A percentile compares a stretch with the other conserved stretches of the same genome.
phyloP scores from a whole-genome alignment of 768 basidiomycete genomes.

The Gloeophyllum trabeum region DNA sequence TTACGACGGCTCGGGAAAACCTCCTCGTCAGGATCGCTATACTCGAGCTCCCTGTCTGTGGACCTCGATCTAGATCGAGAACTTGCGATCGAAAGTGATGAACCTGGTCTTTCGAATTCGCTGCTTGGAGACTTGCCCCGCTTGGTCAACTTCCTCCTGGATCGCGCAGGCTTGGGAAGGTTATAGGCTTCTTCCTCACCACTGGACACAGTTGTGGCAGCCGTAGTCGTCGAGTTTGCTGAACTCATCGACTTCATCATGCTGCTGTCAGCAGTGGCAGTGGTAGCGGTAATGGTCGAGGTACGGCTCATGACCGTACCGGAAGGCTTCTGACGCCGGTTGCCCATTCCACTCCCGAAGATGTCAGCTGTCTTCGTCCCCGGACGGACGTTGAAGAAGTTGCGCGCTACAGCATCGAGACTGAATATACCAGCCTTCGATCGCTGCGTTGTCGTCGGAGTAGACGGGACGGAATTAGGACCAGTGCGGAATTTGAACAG shows the following conservation, averaged over 20 bases:
- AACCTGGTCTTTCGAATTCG: conserved; percentile 10
- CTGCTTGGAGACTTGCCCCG: conserved; percentile 30
- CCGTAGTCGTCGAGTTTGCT: conserved; percentile 56
- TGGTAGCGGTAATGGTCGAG: conserved; percentile 65
- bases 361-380: conserved; percentile 65
- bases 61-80: conserved; percentile 20
- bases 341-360: conserved; percentile 62
- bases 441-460: conserved; percentile 71
- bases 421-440: conserved; percentile 76
- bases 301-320: conserved; percentile 65
- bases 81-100: conserved; percentile 6
- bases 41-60: conserved; percentile 1
- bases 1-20: conserved; percentile 31
- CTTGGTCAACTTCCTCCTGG: conserved; percentile 34
- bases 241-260: conserved; percentile 67
- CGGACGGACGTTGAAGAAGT: conserved; percentile 67
- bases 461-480: conserved; percentile 68
- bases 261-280: conserved; percentile 58
- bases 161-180: conserved; percentile 27
- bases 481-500: conserved; percentile 82
- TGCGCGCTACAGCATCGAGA: conserved; percentile 82
- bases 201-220: conserved; percentile 48
- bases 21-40: conserved; percentile 1
- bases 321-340: conserved; percentile 58
- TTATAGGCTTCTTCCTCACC: conserved; percentile 58